Evolutionary conservation across 1,284 basidiomycete species (phyloP).

Genomic region (Ustilago vetiveriae): DNA sequence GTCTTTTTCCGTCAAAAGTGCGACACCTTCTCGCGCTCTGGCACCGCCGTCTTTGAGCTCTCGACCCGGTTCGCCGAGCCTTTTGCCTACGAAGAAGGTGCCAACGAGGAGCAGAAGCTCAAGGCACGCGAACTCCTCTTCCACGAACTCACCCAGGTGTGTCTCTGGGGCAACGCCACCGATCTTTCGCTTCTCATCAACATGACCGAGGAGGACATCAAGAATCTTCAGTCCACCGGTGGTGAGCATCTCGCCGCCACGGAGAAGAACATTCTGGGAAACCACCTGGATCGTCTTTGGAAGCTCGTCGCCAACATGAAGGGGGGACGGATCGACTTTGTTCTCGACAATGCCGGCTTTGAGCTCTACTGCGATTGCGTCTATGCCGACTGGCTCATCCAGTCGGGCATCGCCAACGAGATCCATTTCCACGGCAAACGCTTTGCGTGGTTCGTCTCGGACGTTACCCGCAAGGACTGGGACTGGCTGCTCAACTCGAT

Average conservation of each 20-base stretch:
- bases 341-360: slow-evolving; percentile 86
- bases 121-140: slow-evolving; percentile 91
- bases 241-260: slow-evolving; percentile 93
- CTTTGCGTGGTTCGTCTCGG: slow-evolving; percentile 72
- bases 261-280: slow-evolving; percentile 93
- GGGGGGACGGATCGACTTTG: slow-evolving; percentile 61
- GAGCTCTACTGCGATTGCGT: slow-evolving; percentile 97
- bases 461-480: slow-evolving; percentile 96
- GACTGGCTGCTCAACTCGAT: slow-evolving; percentile 75
- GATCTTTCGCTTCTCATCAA: slow-evolving; percentile 95
- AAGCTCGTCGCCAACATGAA: slow-evolving; percentile 77
- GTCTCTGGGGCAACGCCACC: slow-evolving; percentile 70
- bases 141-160: slow-evolving; percentile 83
- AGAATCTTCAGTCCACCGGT: slow-evolving; percentile 94
- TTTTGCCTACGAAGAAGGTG: slow-evolving; percentile 74
- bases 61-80: slow-evolving; percentile 91
- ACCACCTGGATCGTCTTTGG: slow-evolving; percentile 83
- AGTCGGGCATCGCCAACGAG: slow-evolving; percentile 84
- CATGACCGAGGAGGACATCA: slow-evolving; percentile 99
- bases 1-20: slow-evolving; percentile 73
- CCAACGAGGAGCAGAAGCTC: slow-evolving; percentile 73
- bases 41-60: slow-evolving; percentile 92
- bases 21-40: slow-evolving; percentile 93
- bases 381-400: slow-evolving; percentile 86
- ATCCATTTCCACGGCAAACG: slow-evolving; percentile 87